Evolutionary conservation across 148 eudicot species (phyloP), one percentile per base, ranked within the genome.

Genomic region (Linanthus parryae): DNA sequence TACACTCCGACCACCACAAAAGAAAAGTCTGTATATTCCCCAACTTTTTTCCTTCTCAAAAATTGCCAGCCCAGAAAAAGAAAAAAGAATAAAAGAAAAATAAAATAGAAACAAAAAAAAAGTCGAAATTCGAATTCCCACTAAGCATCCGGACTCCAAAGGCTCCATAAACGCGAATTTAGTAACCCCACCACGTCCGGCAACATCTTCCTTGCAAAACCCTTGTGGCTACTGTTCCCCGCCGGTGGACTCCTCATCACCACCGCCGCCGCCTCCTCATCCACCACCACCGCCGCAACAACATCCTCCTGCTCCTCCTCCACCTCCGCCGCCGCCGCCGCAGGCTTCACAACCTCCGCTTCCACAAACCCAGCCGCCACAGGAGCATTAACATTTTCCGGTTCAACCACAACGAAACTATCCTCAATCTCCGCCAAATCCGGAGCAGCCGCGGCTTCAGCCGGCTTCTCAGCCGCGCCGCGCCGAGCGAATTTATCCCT

Each of bases 141-240:
- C n/a, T 44, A 53, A 3, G 10, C 79, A 64, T 76, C 71, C 66
- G 91, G 88, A 75, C 75, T 66, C 91, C 88, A 80, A 75, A 80
- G 83, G 35, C 73, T 72, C 84, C 82, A 87, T 50, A 87, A 80
- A 78, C 91, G 91, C 24, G 88, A 87, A 55, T 73, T 67, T 8
- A 87, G 67, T 46, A 83, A 20, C 38, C 91, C 91, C 41, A 87
- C 67, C 61, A 87, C 79, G 66, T 87, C 95, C 95, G 91, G 95
- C 30, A 83, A 47, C 8, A 83, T 74, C 65, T 78, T 87, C 70
- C 83, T 77, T 27, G 77, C 87, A 56, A 85, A 61, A 37, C 89
- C 95, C 53, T 74, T 82, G 44, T 76, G 70, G 45, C 44, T 13
- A 7, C 27, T 47, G 47, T 21, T 45, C 37, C 11, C 67, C 47